Evolutionary conservation across 441 rosid species (phyloP), one percentile per base, ranked within the genome.

Genomic region (Arabidopsis lyrata): DNA sequence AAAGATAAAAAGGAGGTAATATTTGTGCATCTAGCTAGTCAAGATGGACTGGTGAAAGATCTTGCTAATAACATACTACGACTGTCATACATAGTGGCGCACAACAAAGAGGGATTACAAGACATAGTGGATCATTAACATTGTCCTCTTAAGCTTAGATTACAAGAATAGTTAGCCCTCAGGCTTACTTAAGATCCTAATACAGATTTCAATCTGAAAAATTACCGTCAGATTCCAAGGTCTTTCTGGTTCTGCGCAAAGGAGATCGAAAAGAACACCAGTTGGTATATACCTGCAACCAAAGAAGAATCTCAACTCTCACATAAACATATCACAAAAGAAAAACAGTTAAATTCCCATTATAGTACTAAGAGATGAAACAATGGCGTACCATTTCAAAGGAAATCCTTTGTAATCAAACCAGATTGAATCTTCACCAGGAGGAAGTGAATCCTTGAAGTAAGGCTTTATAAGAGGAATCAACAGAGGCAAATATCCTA

Each of bases 201-300:
- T 13, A 24, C 31, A 29, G 4, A 29, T 5, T 29, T 29, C 1
- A 29, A 29, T 29, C 31, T 4, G 6, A 29, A 29, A 58, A 32
- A 3, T 58, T 81, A 95, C 99, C 70, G 97, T 92, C 74, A 95
- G 81, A 81, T 90, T 90, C 99, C 99, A 92, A 58, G 97, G 99
- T 77, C 97, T 79, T 82, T 89, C 90, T 0, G 96, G 97, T 74
- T 92, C 90, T 1, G 90, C 79, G 29, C 96, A 92, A 1, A 92
- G 78, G 84, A 92, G 96, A 80, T 95, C 99, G 68, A 90, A 95
- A 50, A 95, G 97, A 72, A 87, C 93, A 18, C 97, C 99, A 6
- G 96, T 92, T 0, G 99, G 99, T 68, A 88, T 86, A 73, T 87
- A 85, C 99, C 99, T 90, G 73, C 73, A 74, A 45, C 45, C 47